These are phyloP conservation scores for Colletotrichum caudatum DNA, from an alignment of 2,329 filamentous ascomycete species.

Conservation along the genomic window DNA sequence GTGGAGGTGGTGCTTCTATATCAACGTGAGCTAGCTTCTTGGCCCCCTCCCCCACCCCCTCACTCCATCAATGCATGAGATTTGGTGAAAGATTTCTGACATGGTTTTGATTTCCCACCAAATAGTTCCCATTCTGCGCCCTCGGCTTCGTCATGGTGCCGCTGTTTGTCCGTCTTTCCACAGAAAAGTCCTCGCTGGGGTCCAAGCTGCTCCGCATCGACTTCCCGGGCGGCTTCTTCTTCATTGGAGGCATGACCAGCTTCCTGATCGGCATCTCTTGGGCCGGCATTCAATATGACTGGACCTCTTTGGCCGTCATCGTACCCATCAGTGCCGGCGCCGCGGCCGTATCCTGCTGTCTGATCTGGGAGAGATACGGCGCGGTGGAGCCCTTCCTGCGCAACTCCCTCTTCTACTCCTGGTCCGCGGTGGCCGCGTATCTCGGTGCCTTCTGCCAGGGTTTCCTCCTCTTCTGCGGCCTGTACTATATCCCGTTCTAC, in stretches of 20 bases:
- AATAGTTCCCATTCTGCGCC: conserved; percentile 19
- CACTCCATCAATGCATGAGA: neutral
- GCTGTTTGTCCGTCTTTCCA: conserved; percentile 8
- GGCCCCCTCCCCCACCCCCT: too few species aligned
- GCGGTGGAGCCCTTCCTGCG: conserved; percentile 3
- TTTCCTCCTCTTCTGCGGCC: conserved; percentile 6
- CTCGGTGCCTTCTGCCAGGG: neutral
- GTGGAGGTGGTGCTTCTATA: conserved; percentile 10
- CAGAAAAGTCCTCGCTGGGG: neutral
- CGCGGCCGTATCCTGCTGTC: neutral
- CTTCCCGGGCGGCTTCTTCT: neutral
- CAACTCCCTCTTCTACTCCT: neutral
- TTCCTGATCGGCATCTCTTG: conserved; percentile 15
- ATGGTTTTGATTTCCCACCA: neutral
- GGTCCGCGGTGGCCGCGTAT: conserved; percentile 5
- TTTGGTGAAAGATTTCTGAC: too few species aligned
- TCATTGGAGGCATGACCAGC: conserved; percentile 15
- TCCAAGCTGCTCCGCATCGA: conserved; percentile 11
- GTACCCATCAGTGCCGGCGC: neutral
- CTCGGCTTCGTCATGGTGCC: conserved; percentile 14
- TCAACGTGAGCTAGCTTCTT: conserved; percentile 1
- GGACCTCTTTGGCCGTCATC: neutral
- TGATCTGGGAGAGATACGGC: conserved; percentile 1
- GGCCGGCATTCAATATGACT: conserved; percentile 5
- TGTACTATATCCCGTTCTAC: conserved; percentile 13